Evolutionary conservation across 1,284 basidiomycete species (phyloP), one percentile per base, ranked within the genome.

Genomic region (Xerocomus nothofagi): DNA sequence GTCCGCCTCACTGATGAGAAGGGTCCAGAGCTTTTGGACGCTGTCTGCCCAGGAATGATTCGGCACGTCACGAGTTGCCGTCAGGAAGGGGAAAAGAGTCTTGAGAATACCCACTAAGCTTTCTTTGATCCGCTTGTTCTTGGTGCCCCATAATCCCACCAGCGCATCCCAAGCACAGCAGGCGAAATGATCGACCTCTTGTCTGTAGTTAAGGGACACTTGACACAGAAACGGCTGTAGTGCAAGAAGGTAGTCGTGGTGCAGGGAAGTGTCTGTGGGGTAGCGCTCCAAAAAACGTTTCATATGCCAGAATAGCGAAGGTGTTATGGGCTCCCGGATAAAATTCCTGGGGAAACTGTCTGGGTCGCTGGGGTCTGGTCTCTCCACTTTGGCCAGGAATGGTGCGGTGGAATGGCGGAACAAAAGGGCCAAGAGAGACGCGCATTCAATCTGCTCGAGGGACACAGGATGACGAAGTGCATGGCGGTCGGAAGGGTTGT

Each of bases 121-220:
- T 57, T 86, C 81, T 58, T 91, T 89, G 58, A 84, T 73, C 17
- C 73, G 66, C 51, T 78, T 83, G 63, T 84, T 86, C 69, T 89
- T 90, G 7, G 84, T 84, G 2, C 76, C 73, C 91, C 92, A 96
- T 21, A 94, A 69, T 2, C 68, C 69, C 2, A 93, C 73, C 5
- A 97, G 63, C 8, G 70, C 65, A 38, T 81, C 72, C 82, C 91
- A 91, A 1, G 85, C 70, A 27, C 70, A 70, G 8, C 72, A 66
- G 0, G 88, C 83, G 47, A 90, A 85, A 10, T 67, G 61, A 7
- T 78, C 72, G 38, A 92, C 78, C 1, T 78, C 74, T 2, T 73
- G 64, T 29, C 76, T 80, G 47, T 72, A 76, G 63, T 96, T 96
- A 47, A 94, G 71, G 8, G 91, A 80, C 14, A 92, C 66, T 50